phyloP scores from a whole-genome alignment of 1,139 yeast species.

The Oligophagozyma castellii region DNA sequence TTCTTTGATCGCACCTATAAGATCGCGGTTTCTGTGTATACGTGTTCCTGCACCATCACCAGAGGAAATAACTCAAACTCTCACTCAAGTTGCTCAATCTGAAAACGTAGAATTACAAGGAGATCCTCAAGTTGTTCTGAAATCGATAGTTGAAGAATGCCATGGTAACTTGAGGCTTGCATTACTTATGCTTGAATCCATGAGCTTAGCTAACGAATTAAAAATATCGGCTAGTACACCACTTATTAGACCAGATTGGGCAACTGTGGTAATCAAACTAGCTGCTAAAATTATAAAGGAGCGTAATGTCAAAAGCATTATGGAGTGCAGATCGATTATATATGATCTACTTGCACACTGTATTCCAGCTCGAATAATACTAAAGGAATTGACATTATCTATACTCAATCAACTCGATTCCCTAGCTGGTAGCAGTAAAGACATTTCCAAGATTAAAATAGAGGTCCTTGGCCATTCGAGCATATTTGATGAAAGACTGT shows the following conservation, averaged over 20 bases:
- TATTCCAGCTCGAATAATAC: slow-evolving; percentile 69
- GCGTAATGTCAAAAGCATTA: slow-evolving; percentile 57
- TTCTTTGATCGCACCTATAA: slow-evolving; percentile 84
- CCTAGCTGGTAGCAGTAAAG: slow-evolving; percentile 18
- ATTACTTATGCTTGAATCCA: slow-evolving; percentile 68
- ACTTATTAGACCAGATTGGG: slow-evolving; percentile 73
- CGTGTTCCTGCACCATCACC: slow-evolving; percentile 73
- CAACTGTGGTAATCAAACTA: slow-evolving; percentile 51
- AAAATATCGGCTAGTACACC: slow-evolving; percentile 32
- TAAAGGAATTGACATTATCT: slow-evolving; percentile 52
- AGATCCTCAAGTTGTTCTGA: slow-evolving; percentile 29
- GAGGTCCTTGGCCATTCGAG: slow-evolving; percentile 59
- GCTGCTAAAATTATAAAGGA: slow-evolving; percentile 47
- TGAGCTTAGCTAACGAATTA: slow-evolving; percentile 59
- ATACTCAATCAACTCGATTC: slow-evolving; percentile 29
- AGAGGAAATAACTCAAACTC: slow-evolving; percentile 41
- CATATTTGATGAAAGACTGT: slow-evolving; percentile 71
- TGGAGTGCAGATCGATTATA: slow-evolving; percentile 57
- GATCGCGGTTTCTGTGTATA: slow-evolving; percentile 77
- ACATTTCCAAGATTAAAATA: slow-evolving; percentile 21
- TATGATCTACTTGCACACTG: slow-evolving; percentile 88
- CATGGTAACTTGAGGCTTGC: slow-evolving; percentile 70
- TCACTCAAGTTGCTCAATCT: slow-evolving; percentile 39
- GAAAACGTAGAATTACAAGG: slow-evolving; percentile 37
- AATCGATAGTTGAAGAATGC: slow-evolving; percentile 40